Conservation (phyloP, 805 yeast genomes). For the Cyberlindnera petersonii region DNA sequence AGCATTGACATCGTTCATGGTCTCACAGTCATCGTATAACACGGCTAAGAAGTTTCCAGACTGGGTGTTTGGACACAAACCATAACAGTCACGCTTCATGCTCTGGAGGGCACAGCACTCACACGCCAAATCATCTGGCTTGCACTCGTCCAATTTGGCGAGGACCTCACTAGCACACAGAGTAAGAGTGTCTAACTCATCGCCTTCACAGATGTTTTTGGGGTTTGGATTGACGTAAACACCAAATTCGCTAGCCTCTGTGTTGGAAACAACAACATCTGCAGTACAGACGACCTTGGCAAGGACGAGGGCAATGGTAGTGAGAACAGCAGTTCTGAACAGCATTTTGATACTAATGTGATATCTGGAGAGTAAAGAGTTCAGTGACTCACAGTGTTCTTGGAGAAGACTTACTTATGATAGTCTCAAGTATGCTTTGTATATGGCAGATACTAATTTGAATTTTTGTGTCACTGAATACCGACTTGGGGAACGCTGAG, state of each 20-base stretch:
- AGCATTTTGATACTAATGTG: too few species aligned
- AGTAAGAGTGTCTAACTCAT: conserved; percentile 40
- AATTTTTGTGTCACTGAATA: not conserved
- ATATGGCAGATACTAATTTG: not conserved
- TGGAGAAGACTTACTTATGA: not conserved
- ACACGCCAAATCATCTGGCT: conserved; percentile 51
- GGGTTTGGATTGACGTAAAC: conserved; percentile 46
- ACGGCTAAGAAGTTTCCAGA: conserved; percentile 44
- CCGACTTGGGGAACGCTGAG: not conserved
- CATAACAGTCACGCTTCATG: conserved; percentile 42
- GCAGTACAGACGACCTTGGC: not conserved
- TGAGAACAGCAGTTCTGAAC: conserved; percentile 5
- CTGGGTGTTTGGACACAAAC: conserved; percentile 45
- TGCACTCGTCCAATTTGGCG: conserved; percentile 44
- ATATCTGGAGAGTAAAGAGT: too few species aligned
- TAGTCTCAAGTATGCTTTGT: not conserved
- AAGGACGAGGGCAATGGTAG: not conserved
- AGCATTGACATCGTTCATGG: conserved; percentile 46
- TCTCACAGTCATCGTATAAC: conserved; percentile 42
- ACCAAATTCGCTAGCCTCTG: conserved; percentile 33
- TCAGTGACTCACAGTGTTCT: not conserved
- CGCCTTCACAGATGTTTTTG: conserved; percentile 40
- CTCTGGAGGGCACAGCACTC: conserved; percentile 54
- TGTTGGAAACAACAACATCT: conserved; percentile 20
- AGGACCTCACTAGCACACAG: conserved; percentile 46